These are phyloP conservation scores for Scheffersomyces lignosus DNA, from an alignment of 805 yeast species.

Conservation along the genomic window DNA sequence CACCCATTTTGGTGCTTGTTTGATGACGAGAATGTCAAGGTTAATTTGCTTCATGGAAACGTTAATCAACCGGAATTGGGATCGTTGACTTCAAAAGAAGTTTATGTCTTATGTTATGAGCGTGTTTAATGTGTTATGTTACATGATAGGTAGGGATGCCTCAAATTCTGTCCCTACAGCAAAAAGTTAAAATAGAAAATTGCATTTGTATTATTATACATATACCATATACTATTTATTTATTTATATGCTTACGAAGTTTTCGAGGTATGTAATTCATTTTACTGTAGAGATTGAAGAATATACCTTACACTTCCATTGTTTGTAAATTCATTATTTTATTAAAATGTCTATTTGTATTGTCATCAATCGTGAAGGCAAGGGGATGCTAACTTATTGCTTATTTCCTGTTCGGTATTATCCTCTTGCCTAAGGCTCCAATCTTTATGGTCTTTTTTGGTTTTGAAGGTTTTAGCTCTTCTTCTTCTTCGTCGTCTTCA, in stretches of 20 bases:
- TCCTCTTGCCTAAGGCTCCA: conserved; percentile 6
- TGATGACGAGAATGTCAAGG: conserved; percentile 64
- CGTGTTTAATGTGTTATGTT: conserved; percentile 13
- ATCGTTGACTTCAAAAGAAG: conserved; percentile 53
- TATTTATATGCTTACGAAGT: too few species aligned
- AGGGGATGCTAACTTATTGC: too few species aligned
- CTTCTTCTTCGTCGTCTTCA: conserved; percentile 8
- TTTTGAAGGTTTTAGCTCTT: conserved; percentile 9
- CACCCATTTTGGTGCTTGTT: conserved; percentile 67
- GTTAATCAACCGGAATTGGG: conserved; percentile 27
- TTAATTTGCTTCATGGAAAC: conserved; percentile 48
- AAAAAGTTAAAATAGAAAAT: too few species aligned
- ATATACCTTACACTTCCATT: too few species aligned
- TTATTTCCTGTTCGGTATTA: conserved; percentile 3
- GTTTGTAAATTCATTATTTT: too few species aligned
- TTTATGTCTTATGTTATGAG: conserved; percentile 70
- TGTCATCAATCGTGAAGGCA: too few species aligned
- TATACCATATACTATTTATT: too few species aligned
- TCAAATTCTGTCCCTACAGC: conserved; percentile 5
- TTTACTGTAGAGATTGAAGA: too few species aligned
- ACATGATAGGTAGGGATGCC: conserved; percentile 4
- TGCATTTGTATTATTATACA: too few species aligned
- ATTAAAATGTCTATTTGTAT: too few species aligned
- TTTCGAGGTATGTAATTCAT: too few species aligned
- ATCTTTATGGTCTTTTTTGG: conserved; percentile 2